Conservation (phyloP, 805 yeast genomes). For the Metschnikowia lunata region DNA sequence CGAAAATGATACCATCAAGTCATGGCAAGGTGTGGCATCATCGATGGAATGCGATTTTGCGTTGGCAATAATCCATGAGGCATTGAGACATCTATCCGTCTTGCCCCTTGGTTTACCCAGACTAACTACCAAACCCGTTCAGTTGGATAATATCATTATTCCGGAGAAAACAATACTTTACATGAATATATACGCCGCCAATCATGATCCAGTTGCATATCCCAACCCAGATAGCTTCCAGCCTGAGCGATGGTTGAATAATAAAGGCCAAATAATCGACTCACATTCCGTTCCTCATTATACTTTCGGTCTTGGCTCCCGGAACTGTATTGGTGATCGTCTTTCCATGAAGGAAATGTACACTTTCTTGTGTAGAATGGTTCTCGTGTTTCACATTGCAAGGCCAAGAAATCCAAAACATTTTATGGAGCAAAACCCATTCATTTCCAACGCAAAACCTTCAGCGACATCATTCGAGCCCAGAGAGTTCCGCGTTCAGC, state of each 20-base stretch:
- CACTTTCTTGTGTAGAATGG: conserved; percentile 47
- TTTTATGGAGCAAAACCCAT: conserved; percentile 48
- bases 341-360: conserved; percentile 66
- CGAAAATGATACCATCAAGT: conserved; percentile 11
- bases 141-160: conserved; percentile 36
- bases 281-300: conserved; percentile 34
- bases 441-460: conserved; percentile 47
- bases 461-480: conserved; percentile 65
- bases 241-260: conserved; percentile 52
- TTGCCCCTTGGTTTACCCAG: conserved; percentile 67
- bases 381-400: conserved; percentile 48
- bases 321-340: conserved; percentile 69
- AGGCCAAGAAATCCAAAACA: conserved; percentile 30
- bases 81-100: conserved; percentile 58
- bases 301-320: conserved; percentile 65
- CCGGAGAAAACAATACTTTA: conserved; percentile 54
- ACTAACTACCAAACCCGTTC: conserved; percentile 48
- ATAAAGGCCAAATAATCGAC: conserved; percentile 14
- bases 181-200: conserved; percentile 69
- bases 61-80: conserved; percentile 57
- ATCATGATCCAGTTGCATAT: conserved; percentile 51
- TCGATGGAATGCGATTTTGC: conserved; percentile 44
- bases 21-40: conserved; percentile 26
- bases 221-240: conserved; percentile 42
- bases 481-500: conserved; percentile 27